These are phyloP conservation scores for Colletotrichum filicis DNA, from an alignment of 2,329 filamentous ascomycete genomes.

Conservation along the genomic window DNA sequence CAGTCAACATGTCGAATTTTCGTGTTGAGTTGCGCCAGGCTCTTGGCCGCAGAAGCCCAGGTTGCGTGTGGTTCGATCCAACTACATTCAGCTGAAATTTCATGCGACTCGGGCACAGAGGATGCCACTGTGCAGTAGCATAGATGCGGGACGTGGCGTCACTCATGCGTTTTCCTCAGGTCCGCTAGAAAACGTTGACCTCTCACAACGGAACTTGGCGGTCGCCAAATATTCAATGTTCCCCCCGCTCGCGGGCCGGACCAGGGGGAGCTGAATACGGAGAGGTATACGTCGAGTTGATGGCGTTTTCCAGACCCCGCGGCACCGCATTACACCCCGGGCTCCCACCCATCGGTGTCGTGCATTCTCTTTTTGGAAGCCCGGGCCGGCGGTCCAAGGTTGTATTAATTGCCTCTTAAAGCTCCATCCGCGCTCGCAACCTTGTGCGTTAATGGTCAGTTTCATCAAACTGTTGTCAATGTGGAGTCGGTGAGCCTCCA, in stretches of 20 bases:
- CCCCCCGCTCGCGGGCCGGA: not conserved
- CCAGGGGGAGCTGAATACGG: not conserved
- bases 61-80: not conserved
- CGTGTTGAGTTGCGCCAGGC: conserved; percentile 1
- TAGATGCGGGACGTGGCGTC: conserved; percentile 4
- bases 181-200: conserved; percentile 23
- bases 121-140: conserved; percentile 11
- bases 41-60: not conserved
- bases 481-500: conserved; percentile 1
- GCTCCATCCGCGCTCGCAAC: not conserved
- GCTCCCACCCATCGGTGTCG: not conserved
- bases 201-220: conserved; percentile 18
- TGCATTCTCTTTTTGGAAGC: not conserved
- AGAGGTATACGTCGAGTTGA: not conserved
- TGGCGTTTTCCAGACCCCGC: not conserved
- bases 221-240: not conserved
- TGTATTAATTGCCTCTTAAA: not conserved
- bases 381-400: not conserved
- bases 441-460: not conserved
- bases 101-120: not conserved
- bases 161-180: conserved; percentile 8
- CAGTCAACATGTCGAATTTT: not conserved
- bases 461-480: not conserved
- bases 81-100: not conserved
- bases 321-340: not conserved